Evolutionary conservation across 108 stramenopile genomes (phyloP).

Genomic region (Cylindrotheca fusiformis): DNA sequence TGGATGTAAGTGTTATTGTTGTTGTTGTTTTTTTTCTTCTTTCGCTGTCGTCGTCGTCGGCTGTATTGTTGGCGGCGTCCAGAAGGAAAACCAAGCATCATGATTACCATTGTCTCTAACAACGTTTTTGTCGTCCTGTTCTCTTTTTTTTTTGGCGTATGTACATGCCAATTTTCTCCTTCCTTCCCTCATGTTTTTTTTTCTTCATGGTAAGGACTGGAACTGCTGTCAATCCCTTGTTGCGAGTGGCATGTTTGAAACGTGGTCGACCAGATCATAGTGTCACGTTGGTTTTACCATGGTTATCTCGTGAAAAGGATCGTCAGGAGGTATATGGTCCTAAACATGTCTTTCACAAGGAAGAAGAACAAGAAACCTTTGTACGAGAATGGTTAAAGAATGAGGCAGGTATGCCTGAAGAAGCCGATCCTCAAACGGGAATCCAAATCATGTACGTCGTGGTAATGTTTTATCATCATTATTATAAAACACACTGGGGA

Average conservation of each 20-base stretch:
- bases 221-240: constrained; percentile 83
- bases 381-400: constrained; percentile 39
- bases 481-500: too few relatives aligned
- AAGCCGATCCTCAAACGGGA: background rate
- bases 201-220: too few relatives aligned
- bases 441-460: constrained; percentile 1
- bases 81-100: too few relatives aligned
- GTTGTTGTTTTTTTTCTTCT: too few relatives aligned
- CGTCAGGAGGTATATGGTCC: constrained; percentile 57
- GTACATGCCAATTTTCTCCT: too few relatives aligned
- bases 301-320: constrained; percentile 65
- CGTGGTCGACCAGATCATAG: constrained; percentile 30
- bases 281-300: constrained; percentile 81
- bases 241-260: constrained; percentile 35
- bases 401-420: background rate
- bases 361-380: constrained; percentile 72
- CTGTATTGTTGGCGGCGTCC: too few relatives aligned
- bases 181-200: background rate
- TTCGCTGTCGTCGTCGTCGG: too few relatives aligned
- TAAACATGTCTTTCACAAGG: constrained; percentile 47
- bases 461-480: too few relatives aligned
- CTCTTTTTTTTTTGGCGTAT: background rate
- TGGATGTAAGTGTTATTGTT: constrained; percentile 55
- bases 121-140: background rate
- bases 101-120: too few relatives aligned